Conservation (phyloP, 805 yeast species). For the Saturnispora bothae region DNA sequence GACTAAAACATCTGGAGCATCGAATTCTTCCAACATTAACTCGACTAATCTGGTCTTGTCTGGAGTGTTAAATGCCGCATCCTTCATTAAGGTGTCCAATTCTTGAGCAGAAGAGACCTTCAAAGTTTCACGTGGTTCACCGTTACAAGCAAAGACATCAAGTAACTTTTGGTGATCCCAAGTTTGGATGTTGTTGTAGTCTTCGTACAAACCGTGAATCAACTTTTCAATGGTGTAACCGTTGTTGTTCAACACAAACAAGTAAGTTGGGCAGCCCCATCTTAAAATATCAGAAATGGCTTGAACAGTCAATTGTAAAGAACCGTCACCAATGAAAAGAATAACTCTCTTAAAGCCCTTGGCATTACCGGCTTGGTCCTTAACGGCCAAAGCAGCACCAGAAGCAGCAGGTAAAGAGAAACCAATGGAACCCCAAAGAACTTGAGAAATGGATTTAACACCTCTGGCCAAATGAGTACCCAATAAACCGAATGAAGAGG, state of each 20-base stretch:
- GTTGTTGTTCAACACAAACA: conserved; percentile 59
- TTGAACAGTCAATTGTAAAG: conserved; percentile 64
- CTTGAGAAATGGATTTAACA: conserved; percentile 61
- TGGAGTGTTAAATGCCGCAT: conserved; percentile 40
- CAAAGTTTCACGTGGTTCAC: conserved; percentile 39
- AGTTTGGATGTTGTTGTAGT: conserved; percentile 55
- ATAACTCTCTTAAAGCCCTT: conserved; percentile 40
- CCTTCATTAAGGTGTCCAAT: conserved; percentile 39
- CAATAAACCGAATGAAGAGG: conserved; percentile 63
- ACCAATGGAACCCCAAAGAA: conserved; percentile 70
- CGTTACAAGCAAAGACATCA: conserved; percentile 47
- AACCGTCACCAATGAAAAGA: conserved; percentile 67
- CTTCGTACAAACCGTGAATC: conserved; percentile 58
- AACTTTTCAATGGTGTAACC: conserved; percentile 71
- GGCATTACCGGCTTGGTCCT: conserved; percentile 49
- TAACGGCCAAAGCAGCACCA: conserved; percentile 62
- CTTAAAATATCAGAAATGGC: conserved; percentile 61
- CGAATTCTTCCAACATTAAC: conserved; percentile 57
- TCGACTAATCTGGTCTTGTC: conserved; percentile 57
- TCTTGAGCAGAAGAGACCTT: conserved; percentile 50
- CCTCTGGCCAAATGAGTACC: conserved; percentile 54
- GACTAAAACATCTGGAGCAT: conserved; percentile 57
- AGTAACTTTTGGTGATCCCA: conserved; percentile 56
- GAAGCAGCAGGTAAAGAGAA: conserved; percentile 56
- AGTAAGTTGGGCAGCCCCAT: conserved; percentile 57